Conservation (phyloP, 306 rosid genomes). For the Corylus americana region DNA sequence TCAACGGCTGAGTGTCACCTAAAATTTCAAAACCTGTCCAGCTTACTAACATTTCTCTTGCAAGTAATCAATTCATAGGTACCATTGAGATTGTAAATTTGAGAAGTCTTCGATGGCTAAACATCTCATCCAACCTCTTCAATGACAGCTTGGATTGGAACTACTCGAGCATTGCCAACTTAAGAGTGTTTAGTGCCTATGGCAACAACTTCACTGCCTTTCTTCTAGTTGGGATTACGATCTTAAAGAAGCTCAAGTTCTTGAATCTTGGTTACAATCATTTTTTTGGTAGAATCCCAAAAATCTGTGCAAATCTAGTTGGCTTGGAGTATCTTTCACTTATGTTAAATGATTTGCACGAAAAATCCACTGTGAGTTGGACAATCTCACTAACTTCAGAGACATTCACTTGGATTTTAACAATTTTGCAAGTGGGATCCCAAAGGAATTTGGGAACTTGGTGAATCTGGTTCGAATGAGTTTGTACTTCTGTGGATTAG, state of each 20-base stretch:
- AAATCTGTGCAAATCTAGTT: conserved; percentile 50
- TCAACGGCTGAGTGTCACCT: conserved; percentile 67
- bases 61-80: conserved; percentile 76
- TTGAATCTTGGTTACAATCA: conserved; percentile 80
- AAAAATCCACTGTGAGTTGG: conserved; percentile 67
- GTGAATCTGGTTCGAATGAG: no score
- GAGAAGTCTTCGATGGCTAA: conserved; percentile 56
- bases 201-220: conserved; percentile 68
- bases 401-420: conserved; percentile 65
- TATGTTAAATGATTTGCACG: conserved; percentile 53
- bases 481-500: no score
- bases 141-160: conserved; percentile 64
- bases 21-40: conserved; percentile 55
- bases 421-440: conserved; percentile 85
- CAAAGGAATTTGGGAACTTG: conserved; percentile 1
- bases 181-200: conserved; percentile 71
- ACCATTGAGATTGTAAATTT: conserved; percentile 52
- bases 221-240: conserved; percentile 58
- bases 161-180: conserved; percentile 48
- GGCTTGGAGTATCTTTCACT: conserved; percentile 69
- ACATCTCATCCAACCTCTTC: conserved; percentile 75
- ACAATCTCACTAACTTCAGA: conserved; percentile 64
- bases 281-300: conserved; percentile 65
- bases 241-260: conserved; percentile 51
- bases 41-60: conserved; percentile 61